Conservation (phyloP, 768 basidiomycete genomes). For the Cystobasidium ongulense region DNA sequence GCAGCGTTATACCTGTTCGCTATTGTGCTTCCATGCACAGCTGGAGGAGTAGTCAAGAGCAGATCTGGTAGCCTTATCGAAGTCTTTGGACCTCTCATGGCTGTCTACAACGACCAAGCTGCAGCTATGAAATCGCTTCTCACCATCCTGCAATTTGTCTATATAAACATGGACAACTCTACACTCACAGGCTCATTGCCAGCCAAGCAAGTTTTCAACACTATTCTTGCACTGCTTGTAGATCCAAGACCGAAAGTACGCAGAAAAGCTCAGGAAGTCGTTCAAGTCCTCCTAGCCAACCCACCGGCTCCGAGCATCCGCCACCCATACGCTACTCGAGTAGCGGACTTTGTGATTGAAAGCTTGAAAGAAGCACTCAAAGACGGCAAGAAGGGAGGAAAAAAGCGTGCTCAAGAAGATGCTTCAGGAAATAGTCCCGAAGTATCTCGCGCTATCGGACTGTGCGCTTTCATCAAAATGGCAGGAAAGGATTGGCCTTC, state of each 20-base stretch:
- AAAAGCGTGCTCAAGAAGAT: slow-evolving; percentile 52
- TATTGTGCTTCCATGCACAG: slow-evolving; percentile 66
- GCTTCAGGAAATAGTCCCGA: slow-evolving; percentile 58
- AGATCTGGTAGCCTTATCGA: slow-evolving; percentile 64
- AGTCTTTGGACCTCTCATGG: slow-evolving; percentile 60
- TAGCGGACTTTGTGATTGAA: slow-evolving; percentile 67
- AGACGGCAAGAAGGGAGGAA: slow-evolving; percentile 57
- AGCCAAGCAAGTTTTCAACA: slow-evolving; percentile 71
- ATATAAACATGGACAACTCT: slow-evolving; percentile 15
- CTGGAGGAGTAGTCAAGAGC: slow-evolving; percentile 68
- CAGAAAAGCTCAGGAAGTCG: slow-evolving; percentile 75
- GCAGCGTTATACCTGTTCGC: slow-evolving; percentile 78
- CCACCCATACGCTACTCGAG: slow-evolving; percentile 79
- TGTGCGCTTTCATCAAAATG: slow-evolving; percentile 53
- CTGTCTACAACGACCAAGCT: slow-evolving; percentile 40
- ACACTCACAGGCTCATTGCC: slow-evolving; percentile 60
- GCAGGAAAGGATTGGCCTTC: slow-evolving; percentile 51
- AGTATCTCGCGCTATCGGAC: slow-evolving; percentile 60
- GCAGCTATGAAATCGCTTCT: slow-evolving; percentile 69
- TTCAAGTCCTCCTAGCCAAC: slow-evolving; percentile 64
- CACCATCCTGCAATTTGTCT: slow-evolving; percentile 60
- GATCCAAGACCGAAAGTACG: slow-evolving; percentile 92
- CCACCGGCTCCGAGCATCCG: slow-evolving; percentile 67
- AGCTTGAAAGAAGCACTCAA: slow-evolving; percentile 60
- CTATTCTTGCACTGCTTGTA: slow-evolving; percentile 69